Conservation (phyloP, 2,329 filamentous ascomycete species). For the Colletotrichum kahawae region DNA sequence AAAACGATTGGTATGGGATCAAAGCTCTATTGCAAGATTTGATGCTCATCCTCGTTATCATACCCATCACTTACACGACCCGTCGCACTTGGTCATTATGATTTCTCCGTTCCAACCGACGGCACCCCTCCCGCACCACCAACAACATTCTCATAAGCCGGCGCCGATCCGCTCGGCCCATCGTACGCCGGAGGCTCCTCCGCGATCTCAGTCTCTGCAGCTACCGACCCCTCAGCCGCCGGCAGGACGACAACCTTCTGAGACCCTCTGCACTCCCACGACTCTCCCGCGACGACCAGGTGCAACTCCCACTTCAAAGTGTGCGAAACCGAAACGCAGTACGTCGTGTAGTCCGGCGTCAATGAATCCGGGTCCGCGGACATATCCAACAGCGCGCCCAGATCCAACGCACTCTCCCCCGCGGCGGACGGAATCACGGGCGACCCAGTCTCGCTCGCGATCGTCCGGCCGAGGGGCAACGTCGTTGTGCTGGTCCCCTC, state of each 20-base stretch:
- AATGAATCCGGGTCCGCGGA: background rate
- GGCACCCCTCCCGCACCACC: background rate
- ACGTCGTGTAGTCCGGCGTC: background rate
- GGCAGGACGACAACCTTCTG: background rate
- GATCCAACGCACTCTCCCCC: background rate
- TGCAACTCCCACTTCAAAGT: background rate
- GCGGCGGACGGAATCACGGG: background rate
- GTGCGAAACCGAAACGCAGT: background rate
- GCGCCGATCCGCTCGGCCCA: background rate
- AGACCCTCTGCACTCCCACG: background rate
- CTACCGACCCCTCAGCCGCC: background rate
- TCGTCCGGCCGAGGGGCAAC: background rate
- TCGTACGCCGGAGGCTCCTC: background rate
- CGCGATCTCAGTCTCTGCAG: rapidly evolving
- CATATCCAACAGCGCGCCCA: background rate
- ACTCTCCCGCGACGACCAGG: background rate
- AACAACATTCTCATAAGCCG: background rate
- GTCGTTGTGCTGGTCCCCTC: background rate
- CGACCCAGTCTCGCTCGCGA: background rate
- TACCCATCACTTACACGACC: background rate
- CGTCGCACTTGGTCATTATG: background rate
- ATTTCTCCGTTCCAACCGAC: background rate
- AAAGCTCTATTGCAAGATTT: no score
- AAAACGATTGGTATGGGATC: no score
- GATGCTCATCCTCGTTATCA: background rate